Base-by-base conservation (phyloP, 2,329 filamentous ascomycete genomes). In the Ophiostoma montium region DNA sequence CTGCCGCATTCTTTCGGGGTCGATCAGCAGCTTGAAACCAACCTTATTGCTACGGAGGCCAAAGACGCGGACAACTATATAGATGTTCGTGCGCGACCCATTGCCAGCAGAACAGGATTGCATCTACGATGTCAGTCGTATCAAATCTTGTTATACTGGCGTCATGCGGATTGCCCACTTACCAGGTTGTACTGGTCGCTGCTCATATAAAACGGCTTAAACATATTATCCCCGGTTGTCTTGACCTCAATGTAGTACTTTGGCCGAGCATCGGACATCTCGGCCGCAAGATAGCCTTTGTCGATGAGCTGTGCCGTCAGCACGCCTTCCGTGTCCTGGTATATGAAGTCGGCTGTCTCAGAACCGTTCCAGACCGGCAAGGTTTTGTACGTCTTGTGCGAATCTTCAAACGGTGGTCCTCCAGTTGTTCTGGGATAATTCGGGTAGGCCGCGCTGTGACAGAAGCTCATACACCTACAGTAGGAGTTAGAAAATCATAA, bases 191-290 rank as follows among this genome's bases (percentile, higher is more conserved):
- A 71, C 55, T 75, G 71, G 1, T 55, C 53, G 30, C 65, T 62
- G 54, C 68, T 73, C 61, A 75, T 66, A 44, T 59, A 74, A 48
- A 76, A 74, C 0, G 66, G 62, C 2, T 62, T 57, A 39, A 48
- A 60, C 65, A 2, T 53, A 44, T 1, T 57, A 57, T 0, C 64
- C 13, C 44, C 67, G 0, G 71, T 74, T 1, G 70, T 64, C 55
- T 75, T 76, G 33, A 76, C 72, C 49, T 76, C 73, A 2, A 76
- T 66, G 19, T 65, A 67, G 53, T 72, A 75, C 31, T 61, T 54
- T 1, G 64, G 69, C 3, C 45, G 54, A 46, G 32, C 46, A 11
- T 41, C 55, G 11, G 35, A 27, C 3, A 41, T 50, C 1, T 53
- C 50, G 2, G 51, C 46, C 7, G 54, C 50, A 0, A 67, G 55